Base-by-base conservation (phyloP, 73 alveolate species). In the Urostyla sp. region DNA sequence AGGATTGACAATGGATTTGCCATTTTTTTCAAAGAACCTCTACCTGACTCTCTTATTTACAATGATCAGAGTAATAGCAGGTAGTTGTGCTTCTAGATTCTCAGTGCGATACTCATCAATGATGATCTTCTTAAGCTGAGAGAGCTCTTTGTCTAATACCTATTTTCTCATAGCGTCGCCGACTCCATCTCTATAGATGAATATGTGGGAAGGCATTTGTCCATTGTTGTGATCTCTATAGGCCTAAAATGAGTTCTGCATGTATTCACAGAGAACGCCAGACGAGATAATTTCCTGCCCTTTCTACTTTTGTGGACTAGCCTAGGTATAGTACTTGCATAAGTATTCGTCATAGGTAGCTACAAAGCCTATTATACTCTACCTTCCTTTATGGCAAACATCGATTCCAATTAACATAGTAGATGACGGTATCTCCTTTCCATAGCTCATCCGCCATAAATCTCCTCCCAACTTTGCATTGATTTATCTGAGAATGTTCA, bases 31-130 rank as follows among this genome's bases (percentile, higher is more conserved):
- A 30, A 88, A 85, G 80, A 92, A 67, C 67, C 89, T 92, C 54
- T 75, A 32, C 30, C 86, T 75, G 80, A 79, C 90, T 60, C 91
- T 83, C 37, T 90, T 88, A 72, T 88, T 88, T 44, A 90, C 84
- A 58, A 80, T 63, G 34, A 92, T 81, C 54, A 75, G 78, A 18
- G 91, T 85, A 31, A 92, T 60, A 38, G 54, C 57, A 26, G 98
- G 92, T 0, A 26, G 87, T 37, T 59, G 52, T 16, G 45, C 63
- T 0, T 57, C 67, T 0, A 32, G 8, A 31, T 24, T 21, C 16
- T 56, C 72, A 35, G 48, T 50, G 35, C 38, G 55, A 34, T 48
- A 48, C 28, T 50, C 74, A 30, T 51, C 75, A n/a, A 74, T 51
- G 31, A 56, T 26, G 7, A 50, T 51, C 87, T 46, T 88, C 85